phyloP scores from a whole-genome alignment of 2,329 filamentous ascomycete species.

The Calcarisporium arbuscula region DNA sequence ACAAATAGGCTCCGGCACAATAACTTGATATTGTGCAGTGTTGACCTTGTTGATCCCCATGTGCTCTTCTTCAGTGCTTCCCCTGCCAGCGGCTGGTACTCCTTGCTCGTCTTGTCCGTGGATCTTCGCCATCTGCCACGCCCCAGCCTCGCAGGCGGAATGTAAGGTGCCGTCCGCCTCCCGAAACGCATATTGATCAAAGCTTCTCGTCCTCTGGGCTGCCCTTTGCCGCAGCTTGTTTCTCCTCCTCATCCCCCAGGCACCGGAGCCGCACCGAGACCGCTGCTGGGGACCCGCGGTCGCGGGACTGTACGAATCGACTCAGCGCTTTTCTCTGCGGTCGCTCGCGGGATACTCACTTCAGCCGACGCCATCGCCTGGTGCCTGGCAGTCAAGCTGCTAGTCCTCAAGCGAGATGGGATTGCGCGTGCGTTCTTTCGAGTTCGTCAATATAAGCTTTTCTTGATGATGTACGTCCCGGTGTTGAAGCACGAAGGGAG shows the following conservation, averaged over 20 bases:
- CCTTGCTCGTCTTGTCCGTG: conserved; percentile 91
- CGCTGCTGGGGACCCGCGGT: conserved; percentile 24
- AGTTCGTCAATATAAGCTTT: no score
- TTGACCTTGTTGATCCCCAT: conserved; percentile 99
- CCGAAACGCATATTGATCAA: conserved; percentile 84
- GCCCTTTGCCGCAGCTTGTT: conserved; percentile 82
- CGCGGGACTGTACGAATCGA: conserved; percentile 44
- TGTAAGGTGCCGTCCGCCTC: conserved; percentile 95
- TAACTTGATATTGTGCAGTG: conserved; percentile 94
- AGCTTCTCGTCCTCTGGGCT: conserved; percentile 93
- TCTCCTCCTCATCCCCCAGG: conserved; percentile 66
- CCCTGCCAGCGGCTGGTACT: conserved; percentile 99
- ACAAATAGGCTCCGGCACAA: conserved; percentile 94
- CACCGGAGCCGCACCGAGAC: conserved; percentile 28
- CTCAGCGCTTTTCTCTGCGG: conserved; percentile 22
- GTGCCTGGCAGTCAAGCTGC: conserved; percentile 20
- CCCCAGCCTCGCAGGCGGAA: conserved; percentile 84
- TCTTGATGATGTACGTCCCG: no score
- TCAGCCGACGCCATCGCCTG: conserved; percentile 39
- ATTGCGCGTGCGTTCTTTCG: no score
- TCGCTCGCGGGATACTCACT: conserved; percentile 33
- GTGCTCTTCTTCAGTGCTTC: conserved; percentile 95
- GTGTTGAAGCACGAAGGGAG: no score
- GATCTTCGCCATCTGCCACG: conserved; percentile 94
- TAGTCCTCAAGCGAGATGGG: background rate